Evolutionary conservation across 805 yeast genomes (phyloP), one percentile per base, ranked within the genome.

Genomic region (Starmerella vaccinii): DNA sequence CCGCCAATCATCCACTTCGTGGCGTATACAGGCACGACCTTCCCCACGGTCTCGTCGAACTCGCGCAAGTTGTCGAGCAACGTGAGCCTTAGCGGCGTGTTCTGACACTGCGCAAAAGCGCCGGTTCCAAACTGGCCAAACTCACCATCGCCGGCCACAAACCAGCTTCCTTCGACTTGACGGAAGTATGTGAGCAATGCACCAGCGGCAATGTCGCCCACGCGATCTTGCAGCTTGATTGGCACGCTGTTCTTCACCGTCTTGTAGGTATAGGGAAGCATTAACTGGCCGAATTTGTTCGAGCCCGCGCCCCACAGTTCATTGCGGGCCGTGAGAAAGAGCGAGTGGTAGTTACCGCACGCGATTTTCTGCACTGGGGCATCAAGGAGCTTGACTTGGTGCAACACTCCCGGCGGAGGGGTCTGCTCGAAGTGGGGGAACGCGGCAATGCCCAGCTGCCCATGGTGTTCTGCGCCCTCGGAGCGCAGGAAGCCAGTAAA

Each of bases 71-170:
- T 67, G 23, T 64, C 48, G 40, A 82, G 63, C 1, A 73, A 61
- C 58, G 74, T 73, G 52, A 89, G 63, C 39, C 76, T 75, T 18
- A 75, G 68, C 6, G 96, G 95, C 43, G 73, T 74, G 18, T 77
- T 69, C 61, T 81, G 84, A 16, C 84, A 81, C 64, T 88, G 95
- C 32, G 81, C 68, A 64, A 73, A 88, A 50, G 81, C 74, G 15
- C 86, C 87, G 41, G 77, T 76, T 22, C 97, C 98, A 49, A 88
- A 71, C 66, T 87, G 94, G 16, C 97, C 98, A 59, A 77, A 75
- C 47, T 82, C 64, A 5, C 97, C 95, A 60, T 80, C 80, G 19
- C 98, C 98, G 70, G 88, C 81, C 2, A 86, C 73, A 56, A 82
- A 64, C 57, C 57, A 54, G 24, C 24, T 18, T 24, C 69, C 35